Evolutionary conservation across 2,329 filamentous ascomycete genomes (phyloP).

Genomic region (Sporothrix pallida): DNA sequence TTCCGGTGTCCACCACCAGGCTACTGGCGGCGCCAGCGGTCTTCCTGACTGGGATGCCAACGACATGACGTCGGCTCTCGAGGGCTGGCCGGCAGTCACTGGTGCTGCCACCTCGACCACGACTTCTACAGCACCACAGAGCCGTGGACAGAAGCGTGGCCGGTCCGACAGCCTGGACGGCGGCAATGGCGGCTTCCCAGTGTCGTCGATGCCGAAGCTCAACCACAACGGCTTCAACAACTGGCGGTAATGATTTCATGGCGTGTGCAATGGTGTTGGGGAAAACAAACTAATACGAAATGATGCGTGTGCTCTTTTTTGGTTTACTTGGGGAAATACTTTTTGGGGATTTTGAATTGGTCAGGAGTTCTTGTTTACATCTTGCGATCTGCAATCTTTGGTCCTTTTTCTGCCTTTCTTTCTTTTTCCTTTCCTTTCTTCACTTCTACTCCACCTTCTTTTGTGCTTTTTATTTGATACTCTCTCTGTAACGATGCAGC

Average conservation of each 20-base stretch:
- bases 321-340: not conserved
- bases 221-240: slow-evolving; percentile 38
- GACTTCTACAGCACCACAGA: slow-evolving; percentile 26
- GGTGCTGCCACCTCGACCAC: slow-evolving; percentile 30
- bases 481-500: slow-evolving; percentile 29
- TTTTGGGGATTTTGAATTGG: slow-evolving; percentile 30
- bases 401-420: not conserved
- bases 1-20: slow-evolving; percentile 22
- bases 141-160: slow-evolving; percentile 44
- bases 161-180: slow-evolving; percentile 44
- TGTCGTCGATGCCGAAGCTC: slow-evolving; percentile 37
- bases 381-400: not conserved
- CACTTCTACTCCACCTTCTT: not conserved
- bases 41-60: slow-evolving; percentile 39
- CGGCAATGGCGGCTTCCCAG: slow-evolving; percentile 37
- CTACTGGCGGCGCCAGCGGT: slow-evolving; percentile 10
- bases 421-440: slow-evolving; percentile 9
- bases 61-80: slow-evolving; percentile 38
- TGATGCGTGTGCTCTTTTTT: slow-evolving; percentile 13
- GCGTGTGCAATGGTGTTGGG: not conserved
- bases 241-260: slow-evolving; percentile 34
- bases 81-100: slow-evolving; percentile 32
- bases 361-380: slow-evolving; percentile 19
- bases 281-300: slow-evolving; percentile 10
- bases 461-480: slow-evolving; percentile 33